Evolutionary conservation across 2,329 filamentous ascomycete genomes (phyloP).

Genomic region (Ascochyta clinopodiicola): DNA sequence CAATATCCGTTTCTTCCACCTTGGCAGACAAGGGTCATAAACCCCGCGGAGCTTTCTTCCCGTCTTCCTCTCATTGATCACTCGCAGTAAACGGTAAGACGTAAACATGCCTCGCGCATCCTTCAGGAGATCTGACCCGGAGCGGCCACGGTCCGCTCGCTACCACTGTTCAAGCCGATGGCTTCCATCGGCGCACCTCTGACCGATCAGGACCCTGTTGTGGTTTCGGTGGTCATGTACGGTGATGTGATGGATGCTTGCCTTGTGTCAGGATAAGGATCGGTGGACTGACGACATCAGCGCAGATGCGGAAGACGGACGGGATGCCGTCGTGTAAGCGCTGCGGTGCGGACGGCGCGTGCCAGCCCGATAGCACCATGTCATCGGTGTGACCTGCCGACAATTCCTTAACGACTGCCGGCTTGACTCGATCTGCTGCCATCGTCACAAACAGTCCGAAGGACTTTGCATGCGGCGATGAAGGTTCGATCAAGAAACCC

Average conservation of each 20-base stretch:
- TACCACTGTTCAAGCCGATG: constrained; percentile 3
- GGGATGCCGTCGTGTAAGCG: constrained; percentile 10
- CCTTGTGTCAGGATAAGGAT: background rate
- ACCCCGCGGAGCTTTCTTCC: background rate
- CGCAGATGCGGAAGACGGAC: constrained; percentile 7
- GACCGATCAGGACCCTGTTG: constrained; percentile 2
- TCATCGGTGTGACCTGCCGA: constrained; percentile 26
- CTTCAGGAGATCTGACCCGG: background rate
- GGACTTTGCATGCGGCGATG: background rate
- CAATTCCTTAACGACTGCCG: background rate
- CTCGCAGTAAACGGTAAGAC: background rate
- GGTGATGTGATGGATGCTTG: background rate
- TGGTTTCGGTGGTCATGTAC: background rate
- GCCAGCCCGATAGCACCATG: constrained; percentile 17
- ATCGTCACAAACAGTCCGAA: background rate
- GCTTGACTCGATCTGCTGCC: constrained; percentile 4
- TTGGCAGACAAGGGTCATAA: background rate
- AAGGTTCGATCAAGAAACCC: background rate
- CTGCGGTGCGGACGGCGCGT: constrained; percentile 25
- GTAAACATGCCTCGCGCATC: background rate
- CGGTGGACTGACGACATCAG: constrained; percentile 4
- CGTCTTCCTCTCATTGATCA: background rate
- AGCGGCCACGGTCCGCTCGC: constrained; percentile 14
- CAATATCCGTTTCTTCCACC: background rate
- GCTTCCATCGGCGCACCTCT: background rate